Evolutionary conservation across 768 basidiomycete genomes (phyloP), one percentile per base, ranked within the genome.

Genomic region (Rubroboletus pulcherrimus): DNA sequence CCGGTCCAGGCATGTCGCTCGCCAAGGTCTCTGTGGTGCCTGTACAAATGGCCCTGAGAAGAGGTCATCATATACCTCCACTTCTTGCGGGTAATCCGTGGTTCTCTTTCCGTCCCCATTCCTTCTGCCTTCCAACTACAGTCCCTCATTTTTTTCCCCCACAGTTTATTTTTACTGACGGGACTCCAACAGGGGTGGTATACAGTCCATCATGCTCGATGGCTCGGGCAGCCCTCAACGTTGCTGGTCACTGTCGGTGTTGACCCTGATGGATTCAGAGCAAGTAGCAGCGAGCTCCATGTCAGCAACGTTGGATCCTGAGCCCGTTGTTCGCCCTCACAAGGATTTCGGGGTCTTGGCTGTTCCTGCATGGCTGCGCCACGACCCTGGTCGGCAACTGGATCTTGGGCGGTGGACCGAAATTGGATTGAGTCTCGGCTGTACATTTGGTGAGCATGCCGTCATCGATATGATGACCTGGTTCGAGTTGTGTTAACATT

Each of bases 301-400:
- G 33, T 35, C 56, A 30, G 51, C 26, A 9, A 10, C 34, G 3
- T n/a, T 48, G 46, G 39, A 48, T 8, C 7, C 31, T 26, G 48
- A 24, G 7, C 24, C 44, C 4, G 15, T 6, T 7, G 9, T 26
- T 30, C 10, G 1, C 5, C 40, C 24, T 17, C 66, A 26, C 47
- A 71, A 56, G 10, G 67, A 71, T 59, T 81, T 81, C 45, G 74
- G 75, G 30, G 73, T 82, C 59, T 66, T 84, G 40, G 75, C 74
- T 4, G 77, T 83, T 6, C 82, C 81, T 0, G 67, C 60, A 41
- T 61, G 66, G 38, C 64, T 79, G 7, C 75, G 74, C 12, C 73
- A 79, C 60, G 73, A 77, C 60, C 71, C 75, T 45, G 67, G 66
- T 19, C 66, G 63, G 49, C 74, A 76, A n/a, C 63, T 64, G 15